Conservation (phyloP, 371 early-diverging fungal species). For the Mortierella sp. region DNA sequence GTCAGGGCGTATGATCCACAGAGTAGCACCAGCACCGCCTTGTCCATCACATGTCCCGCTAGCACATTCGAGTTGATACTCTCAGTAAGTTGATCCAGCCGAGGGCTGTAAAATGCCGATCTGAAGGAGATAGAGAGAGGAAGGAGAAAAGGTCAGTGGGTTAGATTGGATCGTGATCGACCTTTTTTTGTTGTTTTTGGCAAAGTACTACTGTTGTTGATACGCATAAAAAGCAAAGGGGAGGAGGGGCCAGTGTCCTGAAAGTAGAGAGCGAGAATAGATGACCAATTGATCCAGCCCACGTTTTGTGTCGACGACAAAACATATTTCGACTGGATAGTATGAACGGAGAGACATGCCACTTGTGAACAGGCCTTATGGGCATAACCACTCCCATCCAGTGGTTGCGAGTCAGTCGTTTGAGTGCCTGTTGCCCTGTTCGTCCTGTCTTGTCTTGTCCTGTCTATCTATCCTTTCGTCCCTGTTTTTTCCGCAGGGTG, state of each 20-base stretch:
- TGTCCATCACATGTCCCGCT: conserved; percentile 51
- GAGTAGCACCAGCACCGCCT: conserved; percentile 35
- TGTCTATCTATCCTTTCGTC: background rate
- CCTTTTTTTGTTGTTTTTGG: background rate
- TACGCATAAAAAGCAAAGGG: background rate
- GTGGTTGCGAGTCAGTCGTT: background rate
- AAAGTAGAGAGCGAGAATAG: too few relatives aligned
- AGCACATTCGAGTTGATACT: conserved; percentile 47
- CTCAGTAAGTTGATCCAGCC: conserved; percentile 47
- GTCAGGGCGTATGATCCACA: conserved; percentile 53
- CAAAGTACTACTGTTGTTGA: background rate
- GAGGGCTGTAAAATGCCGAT: conserved; percentile 54
- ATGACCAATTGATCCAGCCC: background rate
- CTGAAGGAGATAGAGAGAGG: conserved; percentile 14
- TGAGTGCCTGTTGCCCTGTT: background rate
- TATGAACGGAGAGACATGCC: background rate
- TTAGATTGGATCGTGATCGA: background rate
- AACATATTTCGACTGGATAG: conserved; percentile 1
- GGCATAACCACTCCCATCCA: background rate
- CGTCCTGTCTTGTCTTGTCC: background rate
- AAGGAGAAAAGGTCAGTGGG: background rate
- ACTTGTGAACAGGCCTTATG: conserved; percentile 1
- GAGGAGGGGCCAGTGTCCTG: too few relatives aligned
- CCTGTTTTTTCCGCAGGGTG: too few relatives aligned
- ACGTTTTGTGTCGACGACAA: background rate